Base-by-base conservation (phyloP, 202 grass and related monocot species). In the Saccharum hybrid region DNA sequence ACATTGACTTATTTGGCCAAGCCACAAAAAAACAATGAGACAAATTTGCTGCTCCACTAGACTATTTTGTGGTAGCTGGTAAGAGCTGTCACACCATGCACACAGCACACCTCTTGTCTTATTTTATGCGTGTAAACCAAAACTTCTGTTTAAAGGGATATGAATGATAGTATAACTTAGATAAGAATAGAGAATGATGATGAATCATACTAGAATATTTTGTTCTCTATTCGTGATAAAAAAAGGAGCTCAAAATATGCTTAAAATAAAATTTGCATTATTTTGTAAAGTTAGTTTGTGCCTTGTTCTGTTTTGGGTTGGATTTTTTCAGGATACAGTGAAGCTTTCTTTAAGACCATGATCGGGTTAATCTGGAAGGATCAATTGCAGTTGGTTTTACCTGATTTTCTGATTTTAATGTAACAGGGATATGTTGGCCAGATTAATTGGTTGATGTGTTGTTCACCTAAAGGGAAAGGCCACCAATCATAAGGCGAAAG, bases 401-500 rank as follows among this genome's bases (percentile, higher is more conserved):
- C 14, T 51, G 15, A 21, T 57, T 18, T 83, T 46, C 34, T 11
- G 42, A 12, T 64, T 31, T 16, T 43, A 46, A 46, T 72, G 69
- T 33, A 52, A 26, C 51, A 38, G 11, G 18, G 43, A 65, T 14
- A 74, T 66, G 12, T 19, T 54, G 31, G 34, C 59, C 70, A 74
- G 62, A 52, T 63, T 16, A 36, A 73, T 83, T 83, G 60, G 4
- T 66, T 40, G 42, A 39, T 76, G 72, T 13, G 9, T 0, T 31
- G 9, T 42, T 75, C 26, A 43, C 22, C 63, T 14, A 30, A 67
- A 68, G 46, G 54, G 61, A 66, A 48, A 48, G 13, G 42, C 10
- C 68, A 76, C 81, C 60, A 41, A 84, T 68, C 61, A 34, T 7
- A 59, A n/a, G 33, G 22, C 45, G 31, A 56, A 83, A 76, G 22